Conservation (phyloP, 1,284 basidiomycete genomes). For the Phellopilus nigrolimitatus region DNA sequence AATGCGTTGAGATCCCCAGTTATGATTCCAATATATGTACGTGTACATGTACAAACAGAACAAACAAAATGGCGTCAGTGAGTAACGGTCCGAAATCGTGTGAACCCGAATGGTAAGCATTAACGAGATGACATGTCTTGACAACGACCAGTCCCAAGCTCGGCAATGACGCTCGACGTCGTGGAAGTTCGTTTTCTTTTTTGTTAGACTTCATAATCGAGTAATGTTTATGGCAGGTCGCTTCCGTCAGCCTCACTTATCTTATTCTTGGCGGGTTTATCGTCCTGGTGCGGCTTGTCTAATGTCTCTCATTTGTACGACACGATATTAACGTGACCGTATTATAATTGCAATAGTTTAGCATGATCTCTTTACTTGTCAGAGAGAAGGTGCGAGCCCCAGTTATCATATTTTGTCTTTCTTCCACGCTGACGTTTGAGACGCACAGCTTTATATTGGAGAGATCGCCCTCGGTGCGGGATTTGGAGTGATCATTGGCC, state of each 20-base stretch:
- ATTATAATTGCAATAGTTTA: slow-evolving; percentile 68
- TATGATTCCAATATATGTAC: too few species aligned
- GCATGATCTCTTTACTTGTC: slow-evolving; percentile 74
- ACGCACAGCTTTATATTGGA: slow-evolving; percentile 75
- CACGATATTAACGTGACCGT: background rate
- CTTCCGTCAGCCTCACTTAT: slow-evolving; percentile 38
- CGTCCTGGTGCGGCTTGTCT: slow-evolving; percentile 42
- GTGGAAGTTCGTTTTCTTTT: too few species aligned
- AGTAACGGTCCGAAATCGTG: too few species aligned
- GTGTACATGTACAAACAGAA: too few species aligned
- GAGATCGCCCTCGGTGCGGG: slow-evolving; percentile 89
- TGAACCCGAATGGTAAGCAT: too few species aligned
- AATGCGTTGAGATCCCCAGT: too few species aligned
- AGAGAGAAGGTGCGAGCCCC: slow-evolving; percentile 62
- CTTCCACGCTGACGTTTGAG: background rate
- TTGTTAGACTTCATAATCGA: too few species aligned
- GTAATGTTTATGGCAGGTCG: slow-evolving; percentile 14
- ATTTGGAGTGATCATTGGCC: slow-evolving; percentile 72
- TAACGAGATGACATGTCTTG: too few species aligned
- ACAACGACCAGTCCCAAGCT: too few species aligned
- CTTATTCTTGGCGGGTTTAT: slow-evolving; percentile 77
- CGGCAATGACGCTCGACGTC: too few species aligned
- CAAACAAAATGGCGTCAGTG: too few species aligned
- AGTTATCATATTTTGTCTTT: background rate
- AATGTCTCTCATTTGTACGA: background rate